phyloP scores from a whole-genome alignment of 1,284 basidiomycete genomes.

The Rhodotorula sp. region DNA sequence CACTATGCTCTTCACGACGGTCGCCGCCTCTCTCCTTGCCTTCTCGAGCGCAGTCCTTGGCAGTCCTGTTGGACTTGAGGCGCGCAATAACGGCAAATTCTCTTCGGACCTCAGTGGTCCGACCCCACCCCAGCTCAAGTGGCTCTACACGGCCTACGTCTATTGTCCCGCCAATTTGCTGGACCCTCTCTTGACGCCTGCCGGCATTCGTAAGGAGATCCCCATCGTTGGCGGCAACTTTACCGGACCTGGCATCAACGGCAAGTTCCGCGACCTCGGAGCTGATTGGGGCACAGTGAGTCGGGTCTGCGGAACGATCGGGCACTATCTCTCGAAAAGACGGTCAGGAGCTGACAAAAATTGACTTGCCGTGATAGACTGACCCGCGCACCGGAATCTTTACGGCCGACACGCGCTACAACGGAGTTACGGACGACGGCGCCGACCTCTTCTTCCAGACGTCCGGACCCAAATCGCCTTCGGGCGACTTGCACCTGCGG shows the following conservation, averaged over 20 bases:
- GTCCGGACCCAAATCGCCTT: constrained; percentile 2
- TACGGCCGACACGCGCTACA: constrained; percentile 29
- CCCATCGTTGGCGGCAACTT: constrained; percentile 20
- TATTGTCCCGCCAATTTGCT: constrained; percentile 15
- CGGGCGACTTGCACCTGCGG: constrained; percentile 10
- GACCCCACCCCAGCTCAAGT: constrained; percentile 19
- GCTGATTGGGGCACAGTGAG: constrained; percentile 10
- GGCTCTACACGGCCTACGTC: constrained; percentile 18
- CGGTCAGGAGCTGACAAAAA: neutral
- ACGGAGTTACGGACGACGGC: constrained; percentile 10
- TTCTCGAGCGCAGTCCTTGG: neutral
- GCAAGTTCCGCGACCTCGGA: constrained; percentile 17
- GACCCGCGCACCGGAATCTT: constrained; percentile 29
- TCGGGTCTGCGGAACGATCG: neutral
- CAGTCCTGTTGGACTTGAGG: neutral
- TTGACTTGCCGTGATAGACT: neutral
- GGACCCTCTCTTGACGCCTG: constrained; percentile 2
- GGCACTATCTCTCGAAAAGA: neutral
- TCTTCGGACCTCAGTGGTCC: neutral
- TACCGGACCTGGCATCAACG: constrained; percentile 14
- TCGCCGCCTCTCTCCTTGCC: neutral
- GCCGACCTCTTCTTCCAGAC: constrained; percentile 30
- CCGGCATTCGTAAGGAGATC: constrained; percentile 12
- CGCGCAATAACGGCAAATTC: neutral
- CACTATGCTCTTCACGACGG: neutral